Evolutionary conservation across 805 yeast species (phyloP), one percentile per base, ranked within the genome.

Genomic region (Candida tibetensis): DNA sequence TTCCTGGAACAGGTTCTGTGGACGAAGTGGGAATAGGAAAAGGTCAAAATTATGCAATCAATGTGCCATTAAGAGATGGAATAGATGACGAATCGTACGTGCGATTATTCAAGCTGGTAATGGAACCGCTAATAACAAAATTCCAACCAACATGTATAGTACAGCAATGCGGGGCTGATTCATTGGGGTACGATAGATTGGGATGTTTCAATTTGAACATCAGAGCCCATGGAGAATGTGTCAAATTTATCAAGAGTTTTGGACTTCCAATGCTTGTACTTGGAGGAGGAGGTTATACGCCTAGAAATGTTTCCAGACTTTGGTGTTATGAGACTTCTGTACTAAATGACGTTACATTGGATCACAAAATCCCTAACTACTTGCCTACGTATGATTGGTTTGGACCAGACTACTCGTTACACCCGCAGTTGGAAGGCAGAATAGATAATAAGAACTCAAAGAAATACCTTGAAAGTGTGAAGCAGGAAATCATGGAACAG

Each of bases 251-350:
- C 48, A 88, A 88, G 62, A 79, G 89, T 28, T 90, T 90, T 63
- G 95, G 95, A 12, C 64, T 90, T 26, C 98, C 98, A 7, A 78
- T 88, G 76, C 67, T 91, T 48, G 95, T 90, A 4, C 68, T 91
- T 9, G 99, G 99, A 16, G 99, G 99, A 36, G 99, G 99, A 43
- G 99, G 99, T 14, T 91, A 91, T 62, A 93, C 99, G 2, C 95
- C 95, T 57, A 74, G 97, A 53, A 91, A 91, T 56, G 99, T 91
- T 10, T 83, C 95, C 28, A 72, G 98, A 49, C 74, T 95, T 22
- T 91, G 99, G 99, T 84, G 96, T 51, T 89, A 84, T 60, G 99
- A 91, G 62, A 91, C 98, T 1, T 81, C 90, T 27, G 70, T 86
- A 17, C 65, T 85, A 50, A 85, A 81, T 39, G 86, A 85, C 53